Percentiles rank a stretch among this genome's conserved stretches.
Evolutionary conservation across 805 yeast species (phyloP).

Genomic region (Suhomyces sp.): DNA sequence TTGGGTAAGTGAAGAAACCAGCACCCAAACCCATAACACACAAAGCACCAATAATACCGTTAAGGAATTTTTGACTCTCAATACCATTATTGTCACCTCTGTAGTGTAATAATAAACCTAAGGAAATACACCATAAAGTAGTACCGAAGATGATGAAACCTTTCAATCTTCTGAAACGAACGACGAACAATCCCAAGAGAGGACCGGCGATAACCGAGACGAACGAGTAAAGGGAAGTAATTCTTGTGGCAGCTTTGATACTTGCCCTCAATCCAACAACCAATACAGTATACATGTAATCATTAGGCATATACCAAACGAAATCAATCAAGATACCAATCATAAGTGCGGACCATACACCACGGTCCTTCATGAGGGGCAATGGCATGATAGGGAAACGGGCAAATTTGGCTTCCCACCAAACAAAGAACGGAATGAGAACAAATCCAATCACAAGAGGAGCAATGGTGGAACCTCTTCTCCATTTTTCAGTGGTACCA

Average conservation of each 20-base stretch:
- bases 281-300: constrained; percentile 65
- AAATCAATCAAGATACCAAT: constrained; percentile 60
- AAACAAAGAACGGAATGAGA: constrained; percentile 55
- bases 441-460: constrained; percentile 69
- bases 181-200: constrained; percentile 51
- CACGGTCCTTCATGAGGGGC: constrained; percentile 60
- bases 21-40: constrained; percentile 72
- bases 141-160: constrained; percentile 61
- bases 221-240: constrained; percentile 60
- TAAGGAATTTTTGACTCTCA: constrained; percentile 22
- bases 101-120: constrained; percentile 59
- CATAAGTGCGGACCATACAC: constrained; percentile 68
- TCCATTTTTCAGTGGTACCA: constrained; percentile 57
- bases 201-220: constrained; percentile 63
- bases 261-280: constrained; percentile 62
- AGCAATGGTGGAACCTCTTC: constrained; percentile 58
- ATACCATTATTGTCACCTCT: constrained; percentile 50
- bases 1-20: constrained; percentile 66
- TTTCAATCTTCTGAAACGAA: constrained; percentile 53
- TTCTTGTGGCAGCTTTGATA: constrained; percentile 63
- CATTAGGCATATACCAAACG: constrained; percentile 68
- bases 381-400: constrained; percentile 64
- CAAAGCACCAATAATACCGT: constrained; percentile 65
- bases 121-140: constrained; percentile 55
- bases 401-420: constrained; percentile 59